These are phyloP conservation scores for Diaporthe sp. DNA, from an alignment of 2,329 filamentous ascomycete genomes.

Conservation along the genomic window DNA sequence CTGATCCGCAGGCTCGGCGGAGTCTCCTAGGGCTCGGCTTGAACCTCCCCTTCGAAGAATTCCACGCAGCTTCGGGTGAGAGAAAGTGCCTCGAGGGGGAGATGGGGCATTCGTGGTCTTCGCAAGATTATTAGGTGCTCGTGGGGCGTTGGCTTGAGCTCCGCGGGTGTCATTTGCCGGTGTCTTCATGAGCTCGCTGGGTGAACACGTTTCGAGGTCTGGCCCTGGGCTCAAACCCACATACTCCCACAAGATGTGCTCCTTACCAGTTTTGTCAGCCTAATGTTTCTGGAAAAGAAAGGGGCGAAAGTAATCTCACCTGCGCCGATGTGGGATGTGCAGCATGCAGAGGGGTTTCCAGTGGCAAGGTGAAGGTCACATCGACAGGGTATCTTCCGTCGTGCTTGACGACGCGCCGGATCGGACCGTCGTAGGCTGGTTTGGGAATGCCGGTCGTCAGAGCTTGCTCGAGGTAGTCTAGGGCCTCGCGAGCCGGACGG, in stretches of 20 bases:
- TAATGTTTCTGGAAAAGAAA: too few relatives aligned
- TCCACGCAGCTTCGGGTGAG: neutral
- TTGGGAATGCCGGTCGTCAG: neutral
- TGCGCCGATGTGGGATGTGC: rapidly evolving
- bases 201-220: too few relatives aligned
- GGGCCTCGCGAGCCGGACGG: neutral
- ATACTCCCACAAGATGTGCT: neutral
- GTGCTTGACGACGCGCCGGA: neutral
- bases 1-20: neutral
- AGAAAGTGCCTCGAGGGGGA: neutral
- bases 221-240: too few relatives aligned
- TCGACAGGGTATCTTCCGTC: neutral
- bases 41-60: neutral
- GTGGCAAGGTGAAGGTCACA: neutral
- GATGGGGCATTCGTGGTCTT: neutral
- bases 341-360: neutral
- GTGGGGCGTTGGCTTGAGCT: neutral
- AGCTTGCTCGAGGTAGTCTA: constrained; percentile 4
- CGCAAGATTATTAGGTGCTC: rapidly evolving
- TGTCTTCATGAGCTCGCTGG: neutral
- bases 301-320: neutral
- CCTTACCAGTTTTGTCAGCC: neutral
- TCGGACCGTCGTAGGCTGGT: neutral
- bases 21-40: neutral
- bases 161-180: neutral